Conservation (phyloP, 768 basidiomycete genomes). For the Crepidotus variabilis region DNA sequence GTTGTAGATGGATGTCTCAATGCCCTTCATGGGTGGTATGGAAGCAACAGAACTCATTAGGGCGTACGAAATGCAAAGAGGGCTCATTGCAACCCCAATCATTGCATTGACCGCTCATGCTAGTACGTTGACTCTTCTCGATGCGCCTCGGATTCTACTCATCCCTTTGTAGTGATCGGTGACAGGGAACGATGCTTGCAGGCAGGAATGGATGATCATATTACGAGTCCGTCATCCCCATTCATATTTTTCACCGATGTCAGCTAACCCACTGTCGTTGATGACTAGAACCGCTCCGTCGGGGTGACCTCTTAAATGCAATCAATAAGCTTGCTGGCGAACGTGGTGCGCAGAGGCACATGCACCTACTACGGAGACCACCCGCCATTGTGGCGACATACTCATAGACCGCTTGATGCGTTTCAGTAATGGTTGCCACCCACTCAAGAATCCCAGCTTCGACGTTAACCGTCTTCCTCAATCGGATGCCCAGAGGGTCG, state of each 20-base stretch:
- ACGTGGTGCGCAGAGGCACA: constrained; percentile 39
- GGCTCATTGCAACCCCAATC: constrained; percentile 77
- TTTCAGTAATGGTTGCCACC: no score
- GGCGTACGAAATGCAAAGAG: constrained; percentile 71
- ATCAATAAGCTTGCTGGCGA: constrained; percentile 79
- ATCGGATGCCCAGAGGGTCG: no score
- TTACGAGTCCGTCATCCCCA: constrained; percentile 56
- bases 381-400: no score
- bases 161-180: constrained; percentile 69
- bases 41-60: constrained; percentile 94
- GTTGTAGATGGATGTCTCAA: constrained; percentile 93
- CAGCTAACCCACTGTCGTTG: constrained; percentile 57
- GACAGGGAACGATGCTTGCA: constrained; percentile 47
- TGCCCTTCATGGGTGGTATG: constrained; percentile 99
- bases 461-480: no score
- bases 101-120: constrained; percentile 98
- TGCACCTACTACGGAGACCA: constrained; percentile 29
- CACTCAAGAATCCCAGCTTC: no score
- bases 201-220: constrained; percentile 69
- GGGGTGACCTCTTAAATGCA: constrained; percentile 75
- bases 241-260: constrained; percentile 55
- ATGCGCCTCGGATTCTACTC: not conserved
- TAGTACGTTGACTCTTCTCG: constrained; percentile 54
- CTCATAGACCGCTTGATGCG: no score
- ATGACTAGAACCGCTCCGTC: constrained; percentile 65